These are phyloP conservation scores for Cladosporium austrohemisphaericum DNA, from an alignment of 2,329 filamentous ascomycete genomes.

Conservation along the genomic window DNA sequence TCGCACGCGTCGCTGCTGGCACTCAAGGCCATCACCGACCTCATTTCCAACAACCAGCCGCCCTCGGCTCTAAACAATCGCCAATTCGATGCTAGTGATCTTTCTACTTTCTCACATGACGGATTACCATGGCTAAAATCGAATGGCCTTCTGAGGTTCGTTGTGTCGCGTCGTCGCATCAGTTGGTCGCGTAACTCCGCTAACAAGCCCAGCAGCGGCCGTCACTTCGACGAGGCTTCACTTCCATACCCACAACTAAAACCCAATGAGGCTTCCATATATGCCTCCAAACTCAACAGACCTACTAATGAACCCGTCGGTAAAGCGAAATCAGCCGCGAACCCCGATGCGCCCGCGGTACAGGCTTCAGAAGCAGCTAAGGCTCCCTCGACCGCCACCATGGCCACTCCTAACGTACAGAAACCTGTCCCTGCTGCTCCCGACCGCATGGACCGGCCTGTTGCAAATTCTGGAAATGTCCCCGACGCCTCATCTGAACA, in stretches of 20 bases:
- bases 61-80: constrained; percentile 12
- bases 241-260: constrained; percentile 39
- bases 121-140: constrained; percentile 41
- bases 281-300: constrained; percentile 25
- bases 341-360: constrained; percentile 19
- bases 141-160: constrained; percentile 53
- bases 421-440: background rate
- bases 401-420: constrained; percentile 13
- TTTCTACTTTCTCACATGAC: constrained; percentile 10
- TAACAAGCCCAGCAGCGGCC: constrained; percentile 43
- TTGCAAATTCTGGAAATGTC: background rate
- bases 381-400: constrained; percentile 14
- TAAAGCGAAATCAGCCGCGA: constrained; percentile 10
- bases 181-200: constrained; percentile 8
- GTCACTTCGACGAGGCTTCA: constrained; percentile 54
- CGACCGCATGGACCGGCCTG: background rate
- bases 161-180: constrained; percentile 1
- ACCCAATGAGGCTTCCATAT: constrained; percentile 28
- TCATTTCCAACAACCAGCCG: constrained; percentile 19
- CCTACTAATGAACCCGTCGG: constrained; percentile 18
- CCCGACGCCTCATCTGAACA: background rate
- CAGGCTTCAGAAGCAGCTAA: constrained; percentile 18
- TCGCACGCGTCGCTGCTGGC: constrained; percentile 16
- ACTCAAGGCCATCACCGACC: constrained; percentile 17
- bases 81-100: constrained; percentile 14